These are phyloP conservation scores for Lactarius pseudohatsudake DNA, from an alignment of 768 basidiomycete species.

Conservation along the genomic window DNA sequence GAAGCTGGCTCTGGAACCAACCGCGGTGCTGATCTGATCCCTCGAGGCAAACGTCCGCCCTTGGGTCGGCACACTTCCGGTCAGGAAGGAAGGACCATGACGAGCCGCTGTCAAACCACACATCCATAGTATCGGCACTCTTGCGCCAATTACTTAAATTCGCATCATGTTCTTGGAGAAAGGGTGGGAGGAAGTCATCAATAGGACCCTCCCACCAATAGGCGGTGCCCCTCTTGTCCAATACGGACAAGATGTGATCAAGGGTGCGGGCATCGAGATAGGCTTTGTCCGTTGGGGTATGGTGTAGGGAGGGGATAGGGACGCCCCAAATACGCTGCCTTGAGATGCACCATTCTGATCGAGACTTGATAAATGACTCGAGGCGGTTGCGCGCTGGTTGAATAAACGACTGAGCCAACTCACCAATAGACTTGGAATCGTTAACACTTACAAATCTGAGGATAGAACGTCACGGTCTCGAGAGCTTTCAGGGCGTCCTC, in stretches of 20 bases:
- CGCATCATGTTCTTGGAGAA: constrained; percentile 43
- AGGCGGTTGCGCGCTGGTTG: constrained; percentile 79
- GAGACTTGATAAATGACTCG: constrained; percentile 78
- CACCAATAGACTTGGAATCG: neutral
- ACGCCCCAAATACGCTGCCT: constrained; percentile 97
- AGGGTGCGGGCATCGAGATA: constrained; percentile 65
- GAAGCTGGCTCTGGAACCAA: constrained; percentile 96
- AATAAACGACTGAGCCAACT: neutral
- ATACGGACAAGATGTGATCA: constrained; percentile 70
- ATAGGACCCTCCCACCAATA: constrained; percentile 92
- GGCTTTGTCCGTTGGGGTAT: constrained; percentile 57
- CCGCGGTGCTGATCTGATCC: constrained; percentile 98
- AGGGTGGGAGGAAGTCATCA: constrained; percentile 74
- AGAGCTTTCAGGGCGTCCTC: constrained; percentile 68
- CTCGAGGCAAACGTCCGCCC: constrained; percentile 88
- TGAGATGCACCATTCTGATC: constrained; percentile 99
- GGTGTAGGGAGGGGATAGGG: constrained; percentile 87
- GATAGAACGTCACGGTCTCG: constrained; percentile 70
- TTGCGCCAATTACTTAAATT: constrained; percentile 53
- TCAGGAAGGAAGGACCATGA: constrained; percentile 81
- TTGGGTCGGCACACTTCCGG: constrained; percentile 38
- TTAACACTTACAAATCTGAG: constrained; percentile 59
- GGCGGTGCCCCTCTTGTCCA: constrained; percentile 69
- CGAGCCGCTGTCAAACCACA: constrained; percentile 98
- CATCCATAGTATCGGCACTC: constrained; percentile 95